Percentiles rank a stretch among this genome's conserved stretches.
Evolutionary conservation across 805 yeast genomes (phyloP).

Genomic region (Kluyveromyces wickerhamii): DNA sequence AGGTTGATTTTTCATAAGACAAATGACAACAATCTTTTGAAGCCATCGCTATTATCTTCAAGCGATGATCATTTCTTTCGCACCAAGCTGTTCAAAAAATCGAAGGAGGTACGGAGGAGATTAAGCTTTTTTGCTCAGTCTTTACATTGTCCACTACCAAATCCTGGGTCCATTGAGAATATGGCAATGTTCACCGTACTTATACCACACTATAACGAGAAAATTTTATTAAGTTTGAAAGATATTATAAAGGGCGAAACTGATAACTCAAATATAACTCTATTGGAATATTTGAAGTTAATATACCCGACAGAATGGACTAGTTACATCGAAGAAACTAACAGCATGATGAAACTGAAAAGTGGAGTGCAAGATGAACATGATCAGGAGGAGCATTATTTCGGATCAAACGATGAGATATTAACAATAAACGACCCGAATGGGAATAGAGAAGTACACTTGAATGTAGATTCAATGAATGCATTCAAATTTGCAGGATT

Average conservation of each 20-base stretch:
- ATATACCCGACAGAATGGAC: conserved; percentile 65
- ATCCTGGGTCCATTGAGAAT: conserved; percentile 43
- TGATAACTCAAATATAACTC: conserved; percentile 51
- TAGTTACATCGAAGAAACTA: conserved; percentile 59
- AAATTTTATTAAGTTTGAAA: conserved; percentile 60
- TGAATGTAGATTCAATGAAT: conserved; percentile 18
- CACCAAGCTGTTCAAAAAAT: conserved; percentile 40
- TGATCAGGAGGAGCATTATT: conserved; percentile 15
- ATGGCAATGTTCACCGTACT: conserved; percentile 71
- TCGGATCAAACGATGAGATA: conserved; percentile 7
- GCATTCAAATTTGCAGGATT: conserved; percentile 65
- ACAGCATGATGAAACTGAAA: conserved; percentile 29
- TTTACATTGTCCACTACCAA: conserved; percentile 67
- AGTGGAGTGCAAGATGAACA: neutral
- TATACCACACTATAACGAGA: conserved; percentile 73
- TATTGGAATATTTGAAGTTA: conserved; percentile 61
- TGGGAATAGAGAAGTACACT: conserved; percentile 3
- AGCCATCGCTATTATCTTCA: conserved; percentile 63
- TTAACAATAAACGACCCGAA: conserved; percentile 3
- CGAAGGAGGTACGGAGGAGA: conserved; percentile 64
- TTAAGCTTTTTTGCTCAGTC: conserved; percentile 78
- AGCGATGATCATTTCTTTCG: conserved; percentile 58
- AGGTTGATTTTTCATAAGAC: conserved; percentile 44
- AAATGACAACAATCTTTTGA: conserved; percentile 38
- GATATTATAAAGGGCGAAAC: conserved; percentile 64